Conservation (phyloP, 2,329 filamentous ascomycete species). For the Fusarium sp. region DNA sequence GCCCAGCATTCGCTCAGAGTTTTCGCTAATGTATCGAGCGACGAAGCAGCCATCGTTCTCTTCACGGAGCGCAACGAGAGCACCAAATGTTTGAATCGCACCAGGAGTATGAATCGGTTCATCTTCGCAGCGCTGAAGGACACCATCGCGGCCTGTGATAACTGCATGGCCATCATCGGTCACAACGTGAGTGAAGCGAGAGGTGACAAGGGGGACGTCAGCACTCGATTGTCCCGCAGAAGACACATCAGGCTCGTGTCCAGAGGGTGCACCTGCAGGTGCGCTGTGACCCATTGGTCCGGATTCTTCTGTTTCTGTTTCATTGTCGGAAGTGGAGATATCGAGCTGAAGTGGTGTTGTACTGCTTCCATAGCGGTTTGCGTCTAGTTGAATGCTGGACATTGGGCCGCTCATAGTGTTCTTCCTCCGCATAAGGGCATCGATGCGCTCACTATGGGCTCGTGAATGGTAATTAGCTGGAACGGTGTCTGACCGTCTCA, state of each 20-base stretch:
- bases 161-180: conserved; percentile 83
- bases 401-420: conserved; percentile 52
- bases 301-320: conserved; percentile 47
- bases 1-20: conserved; percentile 78
- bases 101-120: conserved; percentile 91
- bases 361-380: conserved; percentile 50
- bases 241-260: conserved; percentile 17
- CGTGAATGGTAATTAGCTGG: conserved; percentile 35
- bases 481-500: conserved; percentile 41
- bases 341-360: conserved; percentile 48
- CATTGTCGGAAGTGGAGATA: conserved; percentile 46
- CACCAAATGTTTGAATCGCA: conserved; percentile 82
- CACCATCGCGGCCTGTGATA: conserved; percentile 80
- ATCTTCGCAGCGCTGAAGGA: conserved; percentile 84
- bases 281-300: conserved; percentile 6
- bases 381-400: conserved; percentile 58
- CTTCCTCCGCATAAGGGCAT: conserved; percentile 43
- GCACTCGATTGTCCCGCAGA: conserved; percentile 37
- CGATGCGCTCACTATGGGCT: conserved; percentile 32
- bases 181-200: conserved; percentile 80
- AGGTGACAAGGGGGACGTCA: conserved; percentile 66
- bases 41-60: conserved; percentile 73
- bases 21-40: conserved; percentile 83
- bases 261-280: background rate
- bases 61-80: conserved; percentile 78